Conservation (phyloP, 1,284 basidiomycete species). For the Veloboletus limbatus region DNA sequence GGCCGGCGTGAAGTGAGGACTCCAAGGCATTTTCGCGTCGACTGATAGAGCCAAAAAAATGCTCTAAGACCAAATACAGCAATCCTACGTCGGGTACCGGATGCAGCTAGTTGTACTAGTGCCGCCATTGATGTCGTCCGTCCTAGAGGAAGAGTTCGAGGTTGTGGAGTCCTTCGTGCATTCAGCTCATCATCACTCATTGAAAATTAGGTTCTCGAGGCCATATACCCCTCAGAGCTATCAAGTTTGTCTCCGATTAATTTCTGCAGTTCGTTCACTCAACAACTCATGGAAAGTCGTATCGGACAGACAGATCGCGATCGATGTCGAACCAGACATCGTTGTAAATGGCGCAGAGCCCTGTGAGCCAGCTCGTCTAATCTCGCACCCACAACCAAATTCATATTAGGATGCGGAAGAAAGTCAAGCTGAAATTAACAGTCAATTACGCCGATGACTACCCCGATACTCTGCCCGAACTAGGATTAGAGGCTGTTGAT, state of each 20-base stretch:
- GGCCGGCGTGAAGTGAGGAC: conserved; percentile 14
- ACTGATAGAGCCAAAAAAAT: no score
- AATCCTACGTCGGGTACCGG: conserved; percentile 25
- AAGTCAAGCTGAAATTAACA: conserved; percentile 75
- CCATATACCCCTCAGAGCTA: conserved; percentile 93
- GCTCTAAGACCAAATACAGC: conserved; percentile 20
- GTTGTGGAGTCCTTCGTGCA: conserved; percentile 40
- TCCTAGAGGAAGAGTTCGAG: conserved; percentile 85
- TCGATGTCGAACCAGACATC: conserved; percentile 89
- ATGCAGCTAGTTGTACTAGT: no score
- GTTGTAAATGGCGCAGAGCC: conserved; percentile 56
- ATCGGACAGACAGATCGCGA: conserved; percentile 78
- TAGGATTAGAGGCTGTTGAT: conserved; percentile 66
- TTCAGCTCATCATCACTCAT: conserved; percentile 10
- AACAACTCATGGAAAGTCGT: conserved; percentile 69
- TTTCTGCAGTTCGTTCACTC: conserved; percentile 38
- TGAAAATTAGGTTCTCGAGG: conserved; percentile 77
- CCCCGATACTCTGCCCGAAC: conserved; percentile 74
- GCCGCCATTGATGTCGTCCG: conserved; percentile 67
- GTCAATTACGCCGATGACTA: conserved; percentile 72
- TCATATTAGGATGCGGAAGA: conserved; percentile 25
- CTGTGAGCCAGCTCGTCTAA: conserved; percentile 43
- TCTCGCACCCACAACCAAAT: conserved; percentile 14
- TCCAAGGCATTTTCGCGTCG: conserved; percentile 24
- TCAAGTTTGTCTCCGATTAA: conserved; percentile 67